These are phyloP conservation scores for Oryza longistaminata DNA, from an alignment of 176 grass and related monocot genomes.

Conservation along the genomic window DNA sequence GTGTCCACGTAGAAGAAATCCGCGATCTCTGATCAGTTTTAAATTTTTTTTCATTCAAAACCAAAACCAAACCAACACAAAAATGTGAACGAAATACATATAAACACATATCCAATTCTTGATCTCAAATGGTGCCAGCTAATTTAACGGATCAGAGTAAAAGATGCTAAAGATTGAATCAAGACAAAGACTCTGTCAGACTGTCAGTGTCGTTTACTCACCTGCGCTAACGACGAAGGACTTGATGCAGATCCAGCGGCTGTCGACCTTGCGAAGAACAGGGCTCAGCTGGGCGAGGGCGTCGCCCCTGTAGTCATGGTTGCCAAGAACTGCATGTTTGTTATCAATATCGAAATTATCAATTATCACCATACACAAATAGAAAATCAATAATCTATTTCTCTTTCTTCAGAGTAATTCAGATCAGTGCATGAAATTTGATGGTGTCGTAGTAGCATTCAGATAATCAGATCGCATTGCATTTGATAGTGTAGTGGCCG, in stretches of 20 bases:
- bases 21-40: slow-evolving; percentile 34
- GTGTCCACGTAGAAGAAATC: slow-evolving; percentile 76
- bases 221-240: slow-evolving; percentile 71
- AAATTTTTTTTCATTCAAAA: background rate
- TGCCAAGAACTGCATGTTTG: slow-evolving; percentile 61
- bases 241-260: slow-evolving; percentile 67
- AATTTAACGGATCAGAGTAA: too few species aligned
- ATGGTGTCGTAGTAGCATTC: too few species aligned
- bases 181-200: background rate
- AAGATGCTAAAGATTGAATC: too few species aligned
- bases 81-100: background rate
- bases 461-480: background rate
- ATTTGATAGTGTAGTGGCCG: background rate
- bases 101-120: background rate
- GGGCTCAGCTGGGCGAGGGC: slow-evolving; percentile 55
- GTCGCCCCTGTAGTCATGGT: slow-evolving; percentile 76
- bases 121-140: background rate
- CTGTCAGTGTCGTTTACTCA: slow-evolving; percentile 12
- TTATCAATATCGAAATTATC: background rate
- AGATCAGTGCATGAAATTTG: background rate
- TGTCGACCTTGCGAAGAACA: slow-evolving; percentile 44
- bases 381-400: background rate
- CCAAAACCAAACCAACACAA: background rate
- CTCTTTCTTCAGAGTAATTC: background rate
- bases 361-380: background rate